Evolutionary conservation across 345 rosid genomes (phyloP).

Genomic region (Linum tenue): DNA sequence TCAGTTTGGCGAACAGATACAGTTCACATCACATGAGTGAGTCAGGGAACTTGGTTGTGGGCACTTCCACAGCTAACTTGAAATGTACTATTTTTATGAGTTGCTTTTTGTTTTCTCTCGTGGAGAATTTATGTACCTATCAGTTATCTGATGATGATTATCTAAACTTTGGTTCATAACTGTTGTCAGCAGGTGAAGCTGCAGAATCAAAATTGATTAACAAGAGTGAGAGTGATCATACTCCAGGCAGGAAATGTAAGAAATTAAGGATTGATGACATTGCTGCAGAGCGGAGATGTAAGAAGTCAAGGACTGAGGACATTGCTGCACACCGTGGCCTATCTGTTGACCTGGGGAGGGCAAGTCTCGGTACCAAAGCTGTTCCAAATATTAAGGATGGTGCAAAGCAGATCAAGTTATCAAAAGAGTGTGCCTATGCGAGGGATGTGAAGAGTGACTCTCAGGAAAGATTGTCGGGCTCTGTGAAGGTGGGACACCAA

Average conservation of each 20-base stretch:
- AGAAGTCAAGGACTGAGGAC: constrained; percentile 36
- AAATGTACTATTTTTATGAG: constrained; percentile 10
- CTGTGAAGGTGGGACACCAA: constrained; percentile 27
- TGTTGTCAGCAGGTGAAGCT: constrained; percentile 28
- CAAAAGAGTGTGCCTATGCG: constrained; percentile 16
- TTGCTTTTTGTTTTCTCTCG: constrained; percentile 24
- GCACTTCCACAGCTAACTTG: constrained; percentile 5
- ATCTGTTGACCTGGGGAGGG: constrained; percentile 13
- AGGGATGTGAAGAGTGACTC: constrained; percentile 29
- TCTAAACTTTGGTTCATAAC: constrained; percentile 9
- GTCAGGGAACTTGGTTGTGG: constrained; percentile 14
- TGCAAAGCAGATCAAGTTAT: constrained; percentile 18
- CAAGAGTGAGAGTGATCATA: constrained; percentile 34
- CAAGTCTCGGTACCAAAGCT: constrained; percentile 17
- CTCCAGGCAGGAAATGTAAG: constrained; percentile 28
- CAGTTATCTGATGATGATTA: constrained; percentile 1
- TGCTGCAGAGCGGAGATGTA: constrained; percentile 24
- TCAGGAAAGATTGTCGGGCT: constrained; percentile 23
- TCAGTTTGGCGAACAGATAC: constrained; percentile 19
- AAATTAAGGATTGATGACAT: constrained; percentile 32
- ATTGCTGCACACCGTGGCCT: constrained; percentile 12
- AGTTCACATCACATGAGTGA: constrained; percentile 13
- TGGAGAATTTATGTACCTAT: background rate
- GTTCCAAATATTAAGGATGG: constrained; percentile 18
- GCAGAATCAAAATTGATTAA: constrained; percentile 30